phyloP scores from a whole-genome alignment of 2,329 filamentous ascomycete species.

The Cryphonectria japonica region DNA sequence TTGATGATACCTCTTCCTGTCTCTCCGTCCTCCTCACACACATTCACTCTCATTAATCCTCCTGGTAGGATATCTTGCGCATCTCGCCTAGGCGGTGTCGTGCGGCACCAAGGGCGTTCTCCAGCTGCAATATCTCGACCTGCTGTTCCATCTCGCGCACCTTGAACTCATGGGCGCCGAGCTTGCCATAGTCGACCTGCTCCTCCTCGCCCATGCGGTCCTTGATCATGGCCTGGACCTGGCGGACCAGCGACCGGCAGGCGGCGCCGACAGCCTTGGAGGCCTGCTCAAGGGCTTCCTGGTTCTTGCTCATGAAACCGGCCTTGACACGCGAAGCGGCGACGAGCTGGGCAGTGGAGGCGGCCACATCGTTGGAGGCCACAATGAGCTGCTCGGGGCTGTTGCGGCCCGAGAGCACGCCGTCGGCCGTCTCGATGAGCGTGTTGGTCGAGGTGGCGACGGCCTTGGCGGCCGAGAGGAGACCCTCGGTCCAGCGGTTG shows the following conservation, averaged over 20 bases:
- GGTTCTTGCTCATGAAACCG: slow-evolving; percentile 95
- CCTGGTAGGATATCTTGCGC: slow-evolving; percentile 94
- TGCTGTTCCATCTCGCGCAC: slow-evolving; percentile 99
- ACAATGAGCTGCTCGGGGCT: slow-evolving; percentile 97
- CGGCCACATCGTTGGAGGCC: slow-evolving; percentile 94
- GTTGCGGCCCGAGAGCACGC: slow-evolving; percentile 88
- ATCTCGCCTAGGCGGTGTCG: slow-evolving; percentile 90
- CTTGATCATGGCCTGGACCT: slow-evolving; percentile 93
- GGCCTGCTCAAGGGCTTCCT: slow-evolving; percentile 87
- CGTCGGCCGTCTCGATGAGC: slow-evolving; percentile 96
- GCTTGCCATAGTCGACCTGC: slow-evolving; percentile 81
- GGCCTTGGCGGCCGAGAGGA: slow-evolving; percentile 96
- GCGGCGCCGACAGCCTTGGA: slow-evolving; percentile 91
- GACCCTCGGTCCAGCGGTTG: slow-evolving; percentile 97
- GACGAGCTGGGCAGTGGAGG: slow-evolving; percentile 93
- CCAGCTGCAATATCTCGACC: slow-evolving; percentile 96
- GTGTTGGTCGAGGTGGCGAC: slow-evolving; percentile 93
- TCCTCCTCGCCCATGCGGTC: slow-evolving; percentile 80
- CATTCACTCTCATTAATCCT: slow-evolving; percentile 54
- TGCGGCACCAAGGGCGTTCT: slow-evolving; percentile 81
- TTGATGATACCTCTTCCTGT: too few species aligned
- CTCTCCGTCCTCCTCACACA: too few species aligned
- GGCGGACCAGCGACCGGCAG: slow-evolving; percentile 83
- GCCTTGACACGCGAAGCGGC: slow-evolving; percentile 96
- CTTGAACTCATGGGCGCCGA: slow-evolving; percentile 96